A percentile compares a stretch with the other conserved stretches of the same genome.
These are phyloP conservation scores for Xerocomus spinulosus DNA, from an alignment of 768 basidiomycete genomes.

Conservation along the genomic window DNA sequence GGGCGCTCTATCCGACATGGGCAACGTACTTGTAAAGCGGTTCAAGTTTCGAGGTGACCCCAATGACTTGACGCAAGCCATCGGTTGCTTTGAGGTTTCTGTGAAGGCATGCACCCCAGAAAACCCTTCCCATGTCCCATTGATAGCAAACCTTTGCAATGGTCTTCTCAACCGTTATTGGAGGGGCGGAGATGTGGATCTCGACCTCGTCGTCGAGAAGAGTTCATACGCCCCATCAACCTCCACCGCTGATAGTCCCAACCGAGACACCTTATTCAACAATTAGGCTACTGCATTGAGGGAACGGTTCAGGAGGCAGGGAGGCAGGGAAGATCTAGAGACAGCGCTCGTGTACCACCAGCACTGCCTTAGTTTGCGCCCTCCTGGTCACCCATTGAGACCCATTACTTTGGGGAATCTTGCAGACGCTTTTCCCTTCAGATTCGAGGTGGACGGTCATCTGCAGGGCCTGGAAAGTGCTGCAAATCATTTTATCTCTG, in stretches of 20 bases:
- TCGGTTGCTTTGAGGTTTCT: conserved; percentile 8
- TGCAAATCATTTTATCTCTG: conserved; percentile 4
- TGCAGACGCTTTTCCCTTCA: conserved; percentile 16
- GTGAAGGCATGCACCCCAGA: conserved; percentile 11
- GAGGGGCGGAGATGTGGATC: conserved; percentile 18
- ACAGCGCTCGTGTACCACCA: conserved; percentile 11
- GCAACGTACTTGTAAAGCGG: conserved; percentile 12
- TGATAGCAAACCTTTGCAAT: conserved; percentile 15
- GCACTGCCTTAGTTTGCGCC: conserved; percentile 20
- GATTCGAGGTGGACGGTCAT: conserved; percentile 22
- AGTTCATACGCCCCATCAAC: conserved; percentile 5
- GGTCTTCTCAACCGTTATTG: conserved; percentile 19
- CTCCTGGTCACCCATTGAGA: conserved; percentile 16
- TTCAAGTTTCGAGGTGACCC: conserved; percentile 20
- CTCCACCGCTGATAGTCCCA: conserved; percentile 1
- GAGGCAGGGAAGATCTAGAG: conserved; percentile 17
- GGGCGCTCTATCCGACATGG: conserved; percentile 15
- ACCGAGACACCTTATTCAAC: conserved; percentile 21
- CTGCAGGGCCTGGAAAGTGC: conserved; percentile 24
- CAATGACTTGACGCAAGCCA: conserved; percentile 22
- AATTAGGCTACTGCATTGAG: conserved; percentile 17
- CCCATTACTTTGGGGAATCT: conserved; percentile 15
- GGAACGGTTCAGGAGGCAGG: conserved; percentile 13
- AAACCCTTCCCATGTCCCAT: conserved; percentile 11
- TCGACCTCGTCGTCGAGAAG: conserved; percentile 16